These are phyloP conservation scores for Fraxinus platypoda DNA, from an alignment of 305 asterid species.

Conservation along the genomic window DNA sequence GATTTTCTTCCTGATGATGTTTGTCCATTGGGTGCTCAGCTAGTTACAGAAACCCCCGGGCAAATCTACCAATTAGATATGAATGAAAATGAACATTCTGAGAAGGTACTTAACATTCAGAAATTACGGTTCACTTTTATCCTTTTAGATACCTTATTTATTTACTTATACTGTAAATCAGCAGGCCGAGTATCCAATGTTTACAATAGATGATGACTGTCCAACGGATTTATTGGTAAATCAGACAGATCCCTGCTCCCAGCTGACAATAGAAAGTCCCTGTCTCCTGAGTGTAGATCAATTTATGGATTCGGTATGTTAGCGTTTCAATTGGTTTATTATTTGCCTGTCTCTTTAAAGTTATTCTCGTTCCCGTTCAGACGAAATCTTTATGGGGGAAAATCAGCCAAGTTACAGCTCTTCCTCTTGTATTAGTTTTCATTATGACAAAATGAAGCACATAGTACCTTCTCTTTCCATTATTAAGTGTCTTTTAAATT, in stretches of 20 bases:
- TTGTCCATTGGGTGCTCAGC: conserved; percentile 58
- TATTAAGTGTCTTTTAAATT: not conserved
- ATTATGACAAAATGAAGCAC: not conserved
- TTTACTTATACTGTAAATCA: conserved; percentile 19
- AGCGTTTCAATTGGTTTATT: not conserved
- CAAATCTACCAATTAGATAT: conserved; percentile 38
- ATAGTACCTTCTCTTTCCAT: not conserved
- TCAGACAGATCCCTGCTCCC: conserved; percentile 47
- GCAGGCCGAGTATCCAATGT: conserved; percentile 44
- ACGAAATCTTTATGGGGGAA: not conserved
- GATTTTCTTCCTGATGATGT: conserved; percentile 71
- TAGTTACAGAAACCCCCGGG: conserved; percentile 43
- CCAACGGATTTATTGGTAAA: conserved; percentile 53
- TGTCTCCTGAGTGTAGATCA: conserved; percentile 75
- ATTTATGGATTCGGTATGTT: conserved; percentile 77
- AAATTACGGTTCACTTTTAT: conserved; percentile 21
- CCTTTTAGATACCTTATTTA: conserved; percentile 19
- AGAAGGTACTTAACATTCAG: conserved; percentile 39
- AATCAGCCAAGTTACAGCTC: not conserved
- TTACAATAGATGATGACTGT: conserved; percentile 52
- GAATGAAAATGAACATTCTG: conserved; percentile 34
- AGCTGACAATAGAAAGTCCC: conserved; percentile 55
- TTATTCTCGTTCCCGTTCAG: not conserved
- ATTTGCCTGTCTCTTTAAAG: not conserved
- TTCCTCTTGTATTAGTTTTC: not conserved